Percentiles rank a stretch among this genome's conserved stretches.
phyloP scores from a whole-genome alignment of 139 green algal genomes.

The Edaphochlamys debaryana region DNA sequence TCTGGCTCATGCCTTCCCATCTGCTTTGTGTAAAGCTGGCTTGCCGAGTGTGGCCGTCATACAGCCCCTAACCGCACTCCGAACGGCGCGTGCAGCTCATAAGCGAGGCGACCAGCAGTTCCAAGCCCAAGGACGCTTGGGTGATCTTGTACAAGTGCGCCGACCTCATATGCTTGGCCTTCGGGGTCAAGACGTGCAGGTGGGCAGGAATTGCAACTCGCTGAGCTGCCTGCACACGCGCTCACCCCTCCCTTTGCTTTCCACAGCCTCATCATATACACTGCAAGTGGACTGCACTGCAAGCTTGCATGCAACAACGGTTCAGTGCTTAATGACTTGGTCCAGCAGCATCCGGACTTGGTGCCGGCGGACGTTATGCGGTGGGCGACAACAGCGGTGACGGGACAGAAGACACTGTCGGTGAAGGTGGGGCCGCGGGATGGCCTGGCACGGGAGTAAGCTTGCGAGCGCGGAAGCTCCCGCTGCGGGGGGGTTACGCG shows the following conservation, averaged over 20 bases:
- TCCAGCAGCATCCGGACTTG: conserved; percentile 15
- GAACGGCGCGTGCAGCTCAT: no score
- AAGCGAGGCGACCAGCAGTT: background rate
- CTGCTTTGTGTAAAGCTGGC: no score
- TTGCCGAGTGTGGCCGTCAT: no score
- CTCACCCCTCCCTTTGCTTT: background rate
- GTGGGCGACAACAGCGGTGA: background rate
- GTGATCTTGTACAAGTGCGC: background rate
- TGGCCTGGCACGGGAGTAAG: no score
- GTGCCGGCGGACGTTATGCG: conserved; percentile 3
- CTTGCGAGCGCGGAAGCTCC: no score
- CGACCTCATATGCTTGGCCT: conserved; percentile 4
- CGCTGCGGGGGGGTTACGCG: no score
- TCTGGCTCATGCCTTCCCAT: no score
- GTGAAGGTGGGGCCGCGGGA: conserved; percentile 1
- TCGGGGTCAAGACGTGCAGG: conserved; percentile 30
- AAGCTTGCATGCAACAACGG: conserved; percentile 17
- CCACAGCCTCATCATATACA: conserved; percentile 28
- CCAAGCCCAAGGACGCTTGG: conserved; percentile 36
- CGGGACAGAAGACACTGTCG: background rate
- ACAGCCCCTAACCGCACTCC: no score
- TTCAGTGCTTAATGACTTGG: conserved; percentile 8
- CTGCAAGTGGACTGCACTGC: background rate
- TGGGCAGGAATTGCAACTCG: background rate
- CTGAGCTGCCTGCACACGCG: background rate